Percentiles rank a stretch among this genome's conserved stretches.
Evolutionary conservation across 768 basidiomycete species (phyloP).

Genomic region (Auriscalpium vulgare): DNA sequence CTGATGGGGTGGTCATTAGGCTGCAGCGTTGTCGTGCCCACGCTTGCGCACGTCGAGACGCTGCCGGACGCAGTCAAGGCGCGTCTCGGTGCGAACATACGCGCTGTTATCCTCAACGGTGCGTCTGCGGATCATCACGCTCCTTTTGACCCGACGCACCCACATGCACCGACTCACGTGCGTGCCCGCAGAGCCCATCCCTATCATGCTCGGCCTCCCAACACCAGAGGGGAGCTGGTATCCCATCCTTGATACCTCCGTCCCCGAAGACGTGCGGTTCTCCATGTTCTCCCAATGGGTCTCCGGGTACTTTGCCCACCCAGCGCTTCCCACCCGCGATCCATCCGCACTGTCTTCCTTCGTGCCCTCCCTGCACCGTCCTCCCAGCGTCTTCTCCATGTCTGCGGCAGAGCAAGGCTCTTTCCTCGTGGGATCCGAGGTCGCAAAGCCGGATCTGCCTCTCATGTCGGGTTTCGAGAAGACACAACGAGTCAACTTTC

Average conservation of each 20-base stretch:
- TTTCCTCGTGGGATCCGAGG: too few relatives aligned
- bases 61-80: too few relatives aligned
- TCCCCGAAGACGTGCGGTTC: background rate
- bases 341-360: background rate
- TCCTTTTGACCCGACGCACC: too few relatives aligned
- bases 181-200: background rate
- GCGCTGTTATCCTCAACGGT: too few relatives aligned
- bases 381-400: background rate
- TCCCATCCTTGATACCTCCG: background rate
- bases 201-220: background rate
- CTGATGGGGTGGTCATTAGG: too few relatives aligned
- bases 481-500: background rate
- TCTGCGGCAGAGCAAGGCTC: background rate
- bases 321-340: background rate
- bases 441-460: background rate
- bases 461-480: background rate
- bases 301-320: background rate
- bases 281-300: background rate
- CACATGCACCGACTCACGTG: too few relatives aligned
- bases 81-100: too few relatives aligned
- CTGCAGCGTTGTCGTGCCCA: too few relatives aligned
- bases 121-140: too few relatives aligned
- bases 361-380: background rate
- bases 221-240: background rate
- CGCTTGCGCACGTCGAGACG: too few relatives aligned